These are phyloP conservation scores for Leonotis leonurus DNA, from an alignment of 257 asterid genomes.

Conservation along the genomic window DNA sequence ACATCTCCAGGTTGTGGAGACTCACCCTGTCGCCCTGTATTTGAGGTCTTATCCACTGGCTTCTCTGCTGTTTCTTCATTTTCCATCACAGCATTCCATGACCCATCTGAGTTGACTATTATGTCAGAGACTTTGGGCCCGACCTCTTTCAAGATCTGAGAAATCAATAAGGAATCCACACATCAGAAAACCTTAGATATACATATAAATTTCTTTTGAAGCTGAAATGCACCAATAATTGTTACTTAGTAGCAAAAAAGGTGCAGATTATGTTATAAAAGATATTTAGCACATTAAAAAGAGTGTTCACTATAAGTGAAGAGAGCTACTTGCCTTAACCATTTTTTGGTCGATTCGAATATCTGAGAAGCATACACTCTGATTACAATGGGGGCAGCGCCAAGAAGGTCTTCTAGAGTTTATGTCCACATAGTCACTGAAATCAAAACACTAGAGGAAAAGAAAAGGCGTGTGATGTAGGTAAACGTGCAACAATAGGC, in stretches of 20 bases:
- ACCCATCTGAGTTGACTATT: conserved; percentile 66
- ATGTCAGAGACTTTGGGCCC: conserved; percentile 48
- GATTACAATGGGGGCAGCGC: conserved; percentile 96
- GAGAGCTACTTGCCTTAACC: conserved; percentile 85
- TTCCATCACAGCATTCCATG: conserved; percentile 59
- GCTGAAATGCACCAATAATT: too few relatives aligned
- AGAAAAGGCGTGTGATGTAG: neutral
- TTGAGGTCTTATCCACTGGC: conserved; percentile 28
- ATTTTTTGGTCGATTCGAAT: conserved; percentile 69
- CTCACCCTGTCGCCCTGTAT: conserved; percentile 22
- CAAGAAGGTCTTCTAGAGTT: conserved; percentile 84
- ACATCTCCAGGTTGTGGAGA: conserved; percentile 29
- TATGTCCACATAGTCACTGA: conserved; percentile 61
- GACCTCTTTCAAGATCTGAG: conserved; percentile 69
- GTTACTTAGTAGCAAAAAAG: too few relatives aligned
- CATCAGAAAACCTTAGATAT: neutral
- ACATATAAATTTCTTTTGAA: too few relatives aligned
- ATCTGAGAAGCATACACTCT: conserved; percentile 72
- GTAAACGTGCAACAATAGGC: neutral
- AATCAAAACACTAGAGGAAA: conserved; percentile 71
- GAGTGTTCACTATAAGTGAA: too few relatives aligned
- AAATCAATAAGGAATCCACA: neutral
- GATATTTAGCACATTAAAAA: conserved; percentile 2
- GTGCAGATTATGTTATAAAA: too few relatives aligned
- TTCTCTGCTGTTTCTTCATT: conserved; percentile 36